Percentiles rank a stretch among this genome's conserved stretches.
Evolutionary conservation across 345 rosid species (phyloP).

Genomic region (Camelina sativa): DNA sequence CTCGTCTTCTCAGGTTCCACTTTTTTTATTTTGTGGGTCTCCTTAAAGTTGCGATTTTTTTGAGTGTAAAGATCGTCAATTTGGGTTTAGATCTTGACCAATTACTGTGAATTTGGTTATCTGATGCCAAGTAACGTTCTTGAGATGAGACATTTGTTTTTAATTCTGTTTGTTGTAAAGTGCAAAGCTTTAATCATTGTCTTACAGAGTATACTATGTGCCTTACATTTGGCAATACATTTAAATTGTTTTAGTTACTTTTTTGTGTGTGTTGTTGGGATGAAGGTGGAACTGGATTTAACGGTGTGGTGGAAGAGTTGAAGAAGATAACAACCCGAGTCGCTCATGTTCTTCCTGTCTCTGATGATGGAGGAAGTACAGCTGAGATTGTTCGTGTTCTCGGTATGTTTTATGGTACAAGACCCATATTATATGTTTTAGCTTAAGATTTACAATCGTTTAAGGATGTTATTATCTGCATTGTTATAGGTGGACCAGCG

Average conservation of each 20-base stretch:
- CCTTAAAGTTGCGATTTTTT: conserved; percentile 10
- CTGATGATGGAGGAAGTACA: conserved; percentile 96
- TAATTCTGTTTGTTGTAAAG: not conserved
- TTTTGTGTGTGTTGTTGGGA: not conserved
- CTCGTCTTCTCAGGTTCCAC: conserved; percentile 83
- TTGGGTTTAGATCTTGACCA: conserved; percentile 7
- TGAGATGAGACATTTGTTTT: not conserved
- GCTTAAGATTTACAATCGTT: not conserved
- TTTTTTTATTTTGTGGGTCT: not conserved
- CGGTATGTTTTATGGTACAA: conserved; percentile 48
- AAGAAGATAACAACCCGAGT: conserved; percentile 83
- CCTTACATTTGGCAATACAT: not conserved
- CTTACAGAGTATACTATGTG: not conserved
- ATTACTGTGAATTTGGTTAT: not conserved
- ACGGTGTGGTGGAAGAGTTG: conserved; percentile 91
- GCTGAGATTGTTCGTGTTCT: conserved; percentile 98
- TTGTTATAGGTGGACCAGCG: conserved; percentile 83
- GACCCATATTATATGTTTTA: not conserved
- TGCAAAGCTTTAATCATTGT: not conserved
- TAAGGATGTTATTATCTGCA: not conserved
- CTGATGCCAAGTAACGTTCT: not conserved
- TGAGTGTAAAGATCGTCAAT: conserved; percentile 5
- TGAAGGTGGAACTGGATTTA: conserved; percentile 91
- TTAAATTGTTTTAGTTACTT: not conserved
- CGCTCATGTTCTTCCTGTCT: conserved; percentile 92